These are phyloP conservation scores for Fragilariopsis cylindrus DNA, from an alignment of 108 stramenopile genomes.

Conservation along the genomic window DNA sequence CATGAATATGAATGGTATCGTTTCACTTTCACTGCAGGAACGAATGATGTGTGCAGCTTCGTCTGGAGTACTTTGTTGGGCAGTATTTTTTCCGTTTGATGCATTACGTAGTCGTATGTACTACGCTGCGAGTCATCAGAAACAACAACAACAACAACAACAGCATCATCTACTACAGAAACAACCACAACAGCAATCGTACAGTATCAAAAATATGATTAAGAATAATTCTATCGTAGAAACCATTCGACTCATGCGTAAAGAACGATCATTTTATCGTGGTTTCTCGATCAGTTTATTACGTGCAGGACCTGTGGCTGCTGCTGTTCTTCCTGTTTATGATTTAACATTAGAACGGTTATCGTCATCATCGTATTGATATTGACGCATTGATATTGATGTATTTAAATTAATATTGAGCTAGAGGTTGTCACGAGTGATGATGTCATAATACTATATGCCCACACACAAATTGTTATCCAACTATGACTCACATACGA, in stretches of 20 bases:
- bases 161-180: not conserved
- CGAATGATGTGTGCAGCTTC: slow-evolving; percentile 69
- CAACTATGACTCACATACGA: no score
- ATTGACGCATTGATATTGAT: no score
- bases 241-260: slow-evolving; percentile 25
- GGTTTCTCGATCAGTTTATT: slow-evolving; percentile 68
- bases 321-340: slow-evolving; percentile 77
- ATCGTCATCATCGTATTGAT: not conserved
- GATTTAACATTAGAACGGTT: slow-evolving; percentile 50
- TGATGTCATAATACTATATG: no score
- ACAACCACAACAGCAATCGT: not conserved
- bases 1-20: not conserved
- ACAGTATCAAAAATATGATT: not conserved
- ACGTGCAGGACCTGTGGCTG: slow-evolving; percentile 81
- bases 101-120: slow-evolving; percentile 61
- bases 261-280: slow-evolving; percentile 55
- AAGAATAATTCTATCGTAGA: slow-evolving; percentile 10
- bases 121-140: slow-evolving; percentile 50
- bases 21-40: slow-evolving; percentile 41
- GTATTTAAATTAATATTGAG: no score
- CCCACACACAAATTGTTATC: no score
- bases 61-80: slow-evolving; percentile 75
- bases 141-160: slow-evolving; percentile 20
- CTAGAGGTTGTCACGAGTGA: no score
- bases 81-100: slow-evolving; percentile 72